Percentiles rank a stretch among this genome's conserved stretches.
phyloP scores from a whole-genome alignment of 1,284 basidiomycete species.

The Heliocybe sulcata region DNA sequence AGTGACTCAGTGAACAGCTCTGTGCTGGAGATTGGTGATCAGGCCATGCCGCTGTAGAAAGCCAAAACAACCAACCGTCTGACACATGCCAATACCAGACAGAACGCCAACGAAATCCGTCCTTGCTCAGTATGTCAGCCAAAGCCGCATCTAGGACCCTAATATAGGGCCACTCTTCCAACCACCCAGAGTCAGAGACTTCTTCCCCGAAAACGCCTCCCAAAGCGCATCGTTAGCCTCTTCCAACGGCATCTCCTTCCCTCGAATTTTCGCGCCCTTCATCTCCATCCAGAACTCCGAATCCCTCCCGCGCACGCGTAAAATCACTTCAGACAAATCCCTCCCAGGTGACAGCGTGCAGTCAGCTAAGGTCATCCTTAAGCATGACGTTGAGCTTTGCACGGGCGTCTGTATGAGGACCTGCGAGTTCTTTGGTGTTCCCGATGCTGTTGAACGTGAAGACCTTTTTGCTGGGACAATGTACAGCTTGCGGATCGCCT shows the following conservation, averaged over 20 bases:
- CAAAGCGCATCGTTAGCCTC: constrained; percentile 15
- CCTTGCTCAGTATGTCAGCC: no score
- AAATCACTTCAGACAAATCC: constrained; percentile 28
- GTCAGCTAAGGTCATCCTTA: constrained; percentile 22
- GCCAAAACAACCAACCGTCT: no score
- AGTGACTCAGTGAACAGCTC: no score
- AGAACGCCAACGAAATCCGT: no score
- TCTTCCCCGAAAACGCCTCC: constrained; percentile 15
- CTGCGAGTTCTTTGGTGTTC: constrained; percentile 4
- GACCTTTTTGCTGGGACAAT: constrained; percentile 20
- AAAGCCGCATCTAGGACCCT: no score
- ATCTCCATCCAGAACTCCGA: constrained; percentile 35
- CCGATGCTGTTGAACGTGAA: background rate
- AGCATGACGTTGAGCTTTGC: constrained; percentile 25
- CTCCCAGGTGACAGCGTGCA: constrained; percentile 26
- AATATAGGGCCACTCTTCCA: constrained; percentile 13
- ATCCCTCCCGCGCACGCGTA: constrained; percentile 27
- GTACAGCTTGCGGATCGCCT: constrained; percentile 27
- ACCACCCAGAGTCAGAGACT: constrained; percentile 7
- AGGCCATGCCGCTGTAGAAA: no score
- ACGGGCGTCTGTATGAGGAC: constrained; percentile 32
- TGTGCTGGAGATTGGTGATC: no score
- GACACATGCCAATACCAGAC: no score
- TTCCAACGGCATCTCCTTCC: constrained; percentile 16
- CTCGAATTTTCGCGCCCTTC: constrained; percentile 24